Conservation (phyloP, 192 early-diverging fungal genomes). For the Coemansia umbellata region DNA sequence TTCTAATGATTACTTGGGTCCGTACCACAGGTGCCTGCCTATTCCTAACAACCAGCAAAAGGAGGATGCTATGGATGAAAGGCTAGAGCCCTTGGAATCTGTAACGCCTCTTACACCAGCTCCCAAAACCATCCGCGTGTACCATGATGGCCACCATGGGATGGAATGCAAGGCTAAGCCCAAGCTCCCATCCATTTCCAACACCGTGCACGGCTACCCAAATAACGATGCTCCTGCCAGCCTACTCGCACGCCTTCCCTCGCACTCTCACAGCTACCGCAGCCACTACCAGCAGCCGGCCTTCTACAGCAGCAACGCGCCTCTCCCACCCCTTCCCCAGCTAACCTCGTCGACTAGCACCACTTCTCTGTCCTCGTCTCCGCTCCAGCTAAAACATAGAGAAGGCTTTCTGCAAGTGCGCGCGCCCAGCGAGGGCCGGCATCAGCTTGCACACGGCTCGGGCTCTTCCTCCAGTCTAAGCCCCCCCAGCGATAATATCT, state of each 20-base stretch:
- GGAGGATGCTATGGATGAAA: too few species aligned
- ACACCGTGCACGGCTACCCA: too few species aligned
- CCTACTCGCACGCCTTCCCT: too few species aligned
- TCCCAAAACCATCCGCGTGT: not conserved
- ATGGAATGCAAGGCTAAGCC: not conserved
- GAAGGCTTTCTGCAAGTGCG: too few species aligned
- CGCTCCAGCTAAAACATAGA: too few species aligned
- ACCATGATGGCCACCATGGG: not conserved
- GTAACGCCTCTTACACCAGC: not conserved
- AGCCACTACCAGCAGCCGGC: slow-evolving; percentile 6
- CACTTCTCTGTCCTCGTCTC: too few species aligned
- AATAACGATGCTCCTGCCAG: not conserved
- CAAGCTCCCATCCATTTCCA: not conserved
- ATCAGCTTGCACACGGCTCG: too few species aligned
- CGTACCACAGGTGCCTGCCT: slow-evolving; percentile 5
- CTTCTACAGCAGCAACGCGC: too few species aligned
- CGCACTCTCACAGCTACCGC: not conserved
- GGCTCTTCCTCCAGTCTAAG: not conserved
- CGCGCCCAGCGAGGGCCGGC: too few species aligned
- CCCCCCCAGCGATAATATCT: too few species aligned
- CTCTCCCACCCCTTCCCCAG: not conserved
- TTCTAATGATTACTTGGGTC: not conserved
- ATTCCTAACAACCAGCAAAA: not conserved
- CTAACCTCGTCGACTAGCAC: not conserved
- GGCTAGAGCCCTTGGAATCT: too few species aligned